A percentile compares a stretch with the other conserved stretches of the same genome.
These are phyloP conservation scores for Juglanconis sp. DNA, from an alignment of 2,329 filamentous ascomycete species.

Conservation along the genomic window DNA sequence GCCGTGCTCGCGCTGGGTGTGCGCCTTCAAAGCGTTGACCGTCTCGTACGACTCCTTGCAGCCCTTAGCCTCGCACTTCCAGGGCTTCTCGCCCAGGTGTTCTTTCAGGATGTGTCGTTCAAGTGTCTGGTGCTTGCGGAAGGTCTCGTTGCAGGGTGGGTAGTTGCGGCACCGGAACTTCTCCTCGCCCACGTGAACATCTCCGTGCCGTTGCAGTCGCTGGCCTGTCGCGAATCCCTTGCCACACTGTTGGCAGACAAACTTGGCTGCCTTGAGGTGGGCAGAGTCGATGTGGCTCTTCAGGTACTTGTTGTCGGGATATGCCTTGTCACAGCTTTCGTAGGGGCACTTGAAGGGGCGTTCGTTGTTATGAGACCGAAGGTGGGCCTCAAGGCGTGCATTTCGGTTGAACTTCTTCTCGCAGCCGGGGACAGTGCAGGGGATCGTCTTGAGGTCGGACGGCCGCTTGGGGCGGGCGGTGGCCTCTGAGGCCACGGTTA, in stretches of 20 bases:
- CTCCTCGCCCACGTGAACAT: conserved; percentile 75
- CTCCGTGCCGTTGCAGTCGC: conserved; percentile 70
- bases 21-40: conserved; percentile 65
- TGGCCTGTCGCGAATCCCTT: conserved; percentile 82
- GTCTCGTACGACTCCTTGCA: conserved; percentile 74
- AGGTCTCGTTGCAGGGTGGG: conserved; percentile 69
- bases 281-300: conserved; percentile 80
- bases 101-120: conserved; percentile 76
- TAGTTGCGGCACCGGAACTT: conserved; percentile 70
- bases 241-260: conserved; percentile 70
- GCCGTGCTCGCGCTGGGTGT: conserved; percentile 68
- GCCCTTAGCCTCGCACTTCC: conserved; percentile 58
- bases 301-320: conserved; percentile 82
- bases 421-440: conserved; percentile 72
- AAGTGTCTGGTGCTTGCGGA: conserved; percentile 83
- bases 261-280: conserved; percentile 68
- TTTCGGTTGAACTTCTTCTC: conserved; percentile 84
- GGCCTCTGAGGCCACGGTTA: conserved; percentile 1
- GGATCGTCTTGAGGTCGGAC: conserved; percentile 72
- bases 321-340: conserved; percentile 74
- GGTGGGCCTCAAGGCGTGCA: conserved; percentile 66
- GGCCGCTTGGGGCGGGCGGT: conserved; percentile 48
- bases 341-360: conserved; percentile 73
- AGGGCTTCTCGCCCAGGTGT: conserved; percentile 71
- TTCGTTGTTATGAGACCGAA: conserved; percentile 82